Percentiles rank a stretch among this genome's conserved stretches.
Conservation (phyloP, 2,329 filamentous ascomycete genomes). For the Trichoderma sp. region DNA sequence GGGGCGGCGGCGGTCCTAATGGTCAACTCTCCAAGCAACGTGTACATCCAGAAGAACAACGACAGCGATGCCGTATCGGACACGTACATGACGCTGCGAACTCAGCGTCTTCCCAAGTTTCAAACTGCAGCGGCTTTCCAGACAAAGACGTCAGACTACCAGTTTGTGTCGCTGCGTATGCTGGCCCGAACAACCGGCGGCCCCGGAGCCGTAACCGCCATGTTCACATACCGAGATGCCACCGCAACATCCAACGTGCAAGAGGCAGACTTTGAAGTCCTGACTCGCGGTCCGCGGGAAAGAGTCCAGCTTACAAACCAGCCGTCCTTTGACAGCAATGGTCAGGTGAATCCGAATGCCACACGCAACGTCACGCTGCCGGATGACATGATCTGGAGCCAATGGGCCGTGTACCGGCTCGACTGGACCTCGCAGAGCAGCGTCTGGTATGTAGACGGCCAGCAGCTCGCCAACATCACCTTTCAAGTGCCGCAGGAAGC, state of each 20-base stretch:
- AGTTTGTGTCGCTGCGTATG: constrained; percentile 44
- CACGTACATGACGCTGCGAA: constrained; percentile 49
- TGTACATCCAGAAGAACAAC: constrained; percentile 46
- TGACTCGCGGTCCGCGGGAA: constrained; percentile 44
- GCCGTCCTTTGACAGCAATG: constrained; percentile 47
- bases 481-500: constrained; percentile 55
- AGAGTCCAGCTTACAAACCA: constrained; percentile 60
- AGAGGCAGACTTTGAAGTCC: constrained; percentile 53
- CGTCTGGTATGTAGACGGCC: constrained; percentile 55
- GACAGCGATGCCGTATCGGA: constrained; percentile 33
- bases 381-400: constrained; percentile 43
- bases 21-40: constrained; percentile 43
- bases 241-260: constrained; percentile 38
- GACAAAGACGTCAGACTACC: constrained; percentile 31
- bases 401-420: constrained; percentile 58
- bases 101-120: constrained; percentile 41
- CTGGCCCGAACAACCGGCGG: constrained; percentile 48
- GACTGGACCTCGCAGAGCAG: constrained; percentile 56
- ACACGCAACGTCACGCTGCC: constrained; percentile 49
- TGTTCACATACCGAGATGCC: constrained; percentile 50
- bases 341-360: constrained; percentile 44
- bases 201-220: constrained; percentile 49
- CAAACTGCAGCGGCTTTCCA: constrained; percentile 51
- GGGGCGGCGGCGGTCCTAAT: constrained; percentile 34
- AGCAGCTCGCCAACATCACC: constrained; percentile 48